phyloP scores from a whole-genome alignment of 2,329 filamentous ascomycete genomes.

The Colletotrichum plurivorum region DNA sequence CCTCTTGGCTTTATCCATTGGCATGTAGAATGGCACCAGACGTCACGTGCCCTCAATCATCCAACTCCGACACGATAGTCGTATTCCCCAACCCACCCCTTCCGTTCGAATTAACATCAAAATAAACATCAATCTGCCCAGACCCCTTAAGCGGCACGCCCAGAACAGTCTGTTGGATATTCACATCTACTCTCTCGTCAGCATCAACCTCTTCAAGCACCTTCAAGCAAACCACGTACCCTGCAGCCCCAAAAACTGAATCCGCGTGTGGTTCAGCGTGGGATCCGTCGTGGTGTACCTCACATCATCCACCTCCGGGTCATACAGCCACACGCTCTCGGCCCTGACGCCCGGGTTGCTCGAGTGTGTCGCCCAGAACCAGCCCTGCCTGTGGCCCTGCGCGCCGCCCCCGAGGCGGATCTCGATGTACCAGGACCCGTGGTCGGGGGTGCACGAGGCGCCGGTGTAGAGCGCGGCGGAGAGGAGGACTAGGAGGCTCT shows the following conservation, averaged over 20 bases:
- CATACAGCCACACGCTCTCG: constrained; percentile 11
- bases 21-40: no score
- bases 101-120: constrained; percentile 3
- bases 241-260: not conserved
- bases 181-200: not conserved
- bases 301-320: not conserved
- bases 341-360: not conserved
- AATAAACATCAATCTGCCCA: constrained; percentile 5
- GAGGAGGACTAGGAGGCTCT: no score
- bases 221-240: not conserved
- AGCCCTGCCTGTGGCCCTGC: constrained; percentile 10
- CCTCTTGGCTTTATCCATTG: no score
- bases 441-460: not conserved
- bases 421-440: constrained; percentile 23
- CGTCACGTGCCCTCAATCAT: not conserved
- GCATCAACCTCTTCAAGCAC: not conserved
- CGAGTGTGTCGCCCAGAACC: constrained; percentile 12
- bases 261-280: constrained; percentile 10
- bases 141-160: constrained; percentile 10
- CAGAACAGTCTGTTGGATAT: constrained; percentile 12
- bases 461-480: no score
- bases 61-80: constrained; percentile 8
- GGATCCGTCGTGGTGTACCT: constrained; percentile 12
- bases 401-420: constrained; percentile 10
- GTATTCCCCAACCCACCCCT: constrained; percentile 9